Evolutionary conservation across 441 rosid genomes (phyloP), one percentile per base, ranked within the genome.

Genomic region (Aleurites moluccanus): DNA sequence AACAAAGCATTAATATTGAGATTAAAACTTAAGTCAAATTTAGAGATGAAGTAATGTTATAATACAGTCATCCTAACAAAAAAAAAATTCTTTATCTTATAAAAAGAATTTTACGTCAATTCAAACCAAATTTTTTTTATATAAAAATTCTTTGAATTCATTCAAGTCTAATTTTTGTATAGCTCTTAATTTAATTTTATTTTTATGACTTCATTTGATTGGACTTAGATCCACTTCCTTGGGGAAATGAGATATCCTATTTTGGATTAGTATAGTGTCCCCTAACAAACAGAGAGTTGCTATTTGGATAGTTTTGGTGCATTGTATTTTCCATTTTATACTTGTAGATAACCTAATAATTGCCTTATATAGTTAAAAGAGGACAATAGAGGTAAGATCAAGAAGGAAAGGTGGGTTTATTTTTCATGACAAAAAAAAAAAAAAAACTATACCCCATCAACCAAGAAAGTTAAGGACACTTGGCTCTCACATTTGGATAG

Each of bases 391-490:
- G 44, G 42, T 33, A 33, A 50, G 71, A 45, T 38, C 20, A 69
- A 13, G 16, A 15, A n/a, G 61, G 28, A 23, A 33, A 49, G 33
- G 40, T 40, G 42, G 71, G 71, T 20, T 23, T 52, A 1, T 50
- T 49, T 49, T 35, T 0, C 20, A 61, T 18, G 10, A 27, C 21
- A 45, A 1, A 30, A 30, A 1, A n/a, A n/a, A n/a, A n/a, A n/a
- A n/a, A 30, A 30, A n/a, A n/a, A n/a, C 50, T 20, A 6, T 30
- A 33, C 61, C 66, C 62, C 56, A 64, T 56, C 28, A 40, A 33
- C 18, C 16, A 25, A 55, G 64, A 57, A 49, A 13, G 55, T 14
- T 57, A 44, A 44, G 66, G 67, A 75, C 77, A 75, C 60, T 75
- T 67, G 73, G 56, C 78, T 65, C 49, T 60, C 61, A 44, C 28